A percentile compares a stretch with the other conserved stretches of the same genome.
Evolutionary conservation across 2,329 filamentous ascomycete genomes (phyloP).

Genomic region (Fusarium agapanthi): DNA sequence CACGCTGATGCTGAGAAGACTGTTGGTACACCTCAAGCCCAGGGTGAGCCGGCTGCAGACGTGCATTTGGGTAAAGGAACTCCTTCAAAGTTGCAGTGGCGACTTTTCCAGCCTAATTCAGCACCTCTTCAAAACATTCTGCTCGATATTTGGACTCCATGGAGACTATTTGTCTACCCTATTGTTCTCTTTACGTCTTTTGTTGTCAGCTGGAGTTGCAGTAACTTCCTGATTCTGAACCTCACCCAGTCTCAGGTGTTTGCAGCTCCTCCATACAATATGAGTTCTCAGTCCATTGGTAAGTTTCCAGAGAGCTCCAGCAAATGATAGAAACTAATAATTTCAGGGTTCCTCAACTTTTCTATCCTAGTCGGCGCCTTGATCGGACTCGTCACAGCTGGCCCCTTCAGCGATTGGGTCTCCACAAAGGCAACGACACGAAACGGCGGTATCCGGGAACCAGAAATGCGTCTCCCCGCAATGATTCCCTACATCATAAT

Average conservation of each 20-base stretch:
- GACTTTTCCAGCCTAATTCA: neutral
- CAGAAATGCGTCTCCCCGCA: neutral
- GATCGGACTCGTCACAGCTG: neutral
- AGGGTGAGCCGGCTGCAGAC: neutral
- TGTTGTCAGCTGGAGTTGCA: constrained; percentile 11
- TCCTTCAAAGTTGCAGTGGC: neutral
- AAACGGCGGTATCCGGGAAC: constrained; percentile 1
- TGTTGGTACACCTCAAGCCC: no score
- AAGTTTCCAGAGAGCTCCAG: neutral
- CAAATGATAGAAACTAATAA: no score
- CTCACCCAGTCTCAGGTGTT: constrained; percentile 2
- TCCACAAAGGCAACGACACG: neutral
- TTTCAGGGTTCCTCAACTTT: neutral
- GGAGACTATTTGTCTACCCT: neutral
- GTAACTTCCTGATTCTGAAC: constrained; percentile 6
- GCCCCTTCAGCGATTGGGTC: neutral
- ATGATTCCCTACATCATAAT: neutral
- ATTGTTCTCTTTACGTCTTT: constrained; percentile 1
- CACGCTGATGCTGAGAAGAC: neutral
- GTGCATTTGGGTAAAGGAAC: neutral
- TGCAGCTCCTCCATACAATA: neutral
- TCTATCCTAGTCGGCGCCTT: neutral
- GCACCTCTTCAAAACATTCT: neutral
- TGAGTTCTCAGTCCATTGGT: constrained; percentile 4
- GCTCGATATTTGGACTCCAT: neutral